Base-by-base conservation (phyloP, 352 stramenopile species). In the Phytophthora citrophthora region DNA sequence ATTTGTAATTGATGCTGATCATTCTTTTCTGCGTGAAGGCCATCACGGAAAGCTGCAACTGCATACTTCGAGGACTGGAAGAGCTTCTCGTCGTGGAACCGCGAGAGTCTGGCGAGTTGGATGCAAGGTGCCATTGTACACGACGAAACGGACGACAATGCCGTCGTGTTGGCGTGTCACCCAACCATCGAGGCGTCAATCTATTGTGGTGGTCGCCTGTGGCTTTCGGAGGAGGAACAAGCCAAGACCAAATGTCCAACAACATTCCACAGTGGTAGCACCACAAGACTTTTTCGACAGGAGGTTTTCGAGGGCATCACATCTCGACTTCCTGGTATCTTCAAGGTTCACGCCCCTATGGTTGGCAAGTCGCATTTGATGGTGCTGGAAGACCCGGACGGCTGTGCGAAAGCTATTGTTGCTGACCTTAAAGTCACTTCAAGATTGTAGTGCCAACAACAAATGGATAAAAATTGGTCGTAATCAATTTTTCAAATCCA, bases 61-160 rank as follows among this genome's bases (percentile, higher is more conserved):
- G 24, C n/a, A 5, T 73, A 74, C 48, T 79, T 85, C 27, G 44
- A 62, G 3, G 48, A 32, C 12, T 75, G 76, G 52, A 74, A 71
- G 52, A 72, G 77, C 41, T 79, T 82, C n/a, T 56, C 45, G 27
- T 47, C 54, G 0, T 85, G 76, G 76, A 48, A 85, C 45, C 67
- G 64, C 10, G 73, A 85, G 52, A 59, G 67, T 16, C 61, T 84
- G 23, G 49, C 56, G 3, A 52, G 59, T 11, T 84, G 72, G 43
- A 31, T 82, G 29, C 39, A 67, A 50, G 72, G 73, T 0, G 76
- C 70, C 2, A 46, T 84, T 13, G 57, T 82, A 2, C 48, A 55
- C 11, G 71, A 71, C 23, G 57, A 63, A 27, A 40, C 38, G 9
- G 58, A 49, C 3, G 16, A 34, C 15, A 24, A n/a, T 23, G 48